phyloP scores from a whole-genome alignment of 306 rosid genomes.

The Trifolium subterraneum region DNA sequence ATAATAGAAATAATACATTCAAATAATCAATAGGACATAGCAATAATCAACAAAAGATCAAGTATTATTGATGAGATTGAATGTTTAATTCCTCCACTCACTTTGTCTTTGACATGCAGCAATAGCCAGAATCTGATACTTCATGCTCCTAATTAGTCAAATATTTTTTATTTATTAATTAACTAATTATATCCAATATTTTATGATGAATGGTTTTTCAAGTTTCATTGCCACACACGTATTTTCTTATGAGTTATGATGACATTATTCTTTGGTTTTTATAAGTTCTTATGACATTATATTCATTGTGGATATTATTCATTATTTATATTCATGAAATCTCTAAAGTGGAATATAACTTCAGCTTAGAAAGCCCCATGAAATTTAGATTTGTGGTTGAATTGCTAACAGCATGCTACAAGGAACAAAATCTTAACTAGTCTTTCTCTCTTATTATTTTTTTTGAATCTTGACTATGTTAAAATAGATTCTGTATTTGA shows the following conservation, averaged over 20 bases:
- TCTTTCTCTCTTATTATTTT: slow-evolving; percentile 14
- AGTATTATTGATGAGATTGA: neutral
- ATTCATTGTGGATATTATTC: slow-evolving; percentile 30
- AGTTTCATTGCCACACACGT: neutral
- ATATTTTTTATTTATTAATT: slow-evolving; percentile 14
- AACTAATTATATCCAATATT: neutral
- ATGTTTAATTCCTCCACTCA: slow-evolving; percentile 31
- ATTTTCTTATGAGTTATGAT: neutral
- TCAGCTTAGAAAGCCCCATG: neutral
- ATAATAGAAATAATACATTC: neutral
- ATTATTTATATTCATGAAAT: slow-evolving; percentile 28
- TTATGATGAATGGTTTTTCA: slow-evolving; percentile 4
- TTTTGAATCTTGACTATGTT: slow-evolving; percentile 2
- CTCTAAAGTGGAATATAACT: slow-evolving; percentile 15
- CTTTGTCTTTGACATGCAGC: slow-evolving; percentile 25
- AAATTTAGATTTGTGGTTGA: slow-evolving; percentile 39
- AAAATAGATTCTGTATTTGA: neutral
- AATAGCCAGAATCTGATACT: slow-evolving; percentile 41
- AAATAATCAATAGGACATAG: neutral
- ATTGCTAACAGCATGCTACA: slow-evolving; percentile 28
- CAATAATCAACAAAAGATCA: neutral
- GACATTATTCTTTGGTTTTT: neutral
- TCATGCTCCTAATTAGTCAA: neutral
- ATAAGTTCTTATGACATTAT: slow-evolving; percentile 6
- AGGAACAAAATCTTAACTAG: slow-evolving; percentile 31